These are phyloP conservation scores for Alternaria arborescens DNA, from an alignment of 2,329 filamentous ascomycete genomes.

Conservation along the genomic window DNA sequence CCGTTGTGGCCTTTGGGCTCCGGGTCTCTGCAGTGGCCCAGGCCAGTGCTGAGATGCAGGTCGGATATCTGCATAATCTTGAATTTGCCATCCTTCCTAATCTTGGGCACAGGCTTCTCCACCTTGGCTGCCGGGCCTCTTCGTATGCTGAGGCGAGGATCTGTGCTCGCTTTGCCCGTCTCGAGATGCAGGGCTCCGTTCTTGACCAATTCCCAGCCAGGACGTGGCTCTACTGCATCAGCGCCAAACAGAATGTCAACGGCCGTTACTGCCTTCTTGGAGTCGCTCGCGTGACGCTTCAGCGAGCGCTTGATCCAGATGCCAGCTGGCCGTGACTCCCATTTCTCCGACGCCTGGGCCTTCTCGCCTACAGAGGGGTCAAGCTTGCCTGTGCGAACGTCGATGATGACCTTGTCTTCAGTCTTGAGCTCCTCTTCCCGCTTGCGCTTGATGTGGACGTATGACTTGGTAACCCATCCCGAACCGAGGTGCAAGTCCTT, in stretches of 20 bases:
- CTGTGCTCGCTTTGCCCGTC: conserved; percentile 66
- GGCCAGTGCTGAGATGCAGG: conserved; percentile 88
- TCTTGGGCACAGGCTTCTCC: conserved; percentile 76
- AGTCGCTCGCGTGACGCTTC: conserved; percentile 77
- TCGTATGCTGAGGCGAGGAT: conserved; percentile 79
- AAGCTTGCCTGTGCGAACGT: conserved; percentile 76
- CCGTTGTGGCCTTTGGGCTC: conserved; percentile 76
- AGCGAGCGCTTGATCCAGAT: conserved; percentile 83
- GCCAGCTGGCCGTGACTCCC: conserved; percentile 80
- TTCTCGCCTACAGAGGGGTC: conserved; percentile 70
- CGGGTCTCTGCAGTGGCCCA: conserved; percentile 86
- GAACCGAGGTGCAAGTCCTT: conserved; percentile 86
- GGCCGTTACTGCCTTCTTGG: conserved; percentile 76
- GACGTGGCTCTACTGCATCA: conserved; percentile 88
- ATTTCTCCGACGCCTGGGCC: conserved; percentile 67
- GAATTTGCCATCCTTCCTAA: conserved; percentile 89
- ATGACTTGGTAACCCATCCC: conserved; percentile 78
- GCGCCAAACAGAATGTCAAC: conserved; percentile 89
- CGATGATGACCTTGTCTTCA: conserved; percentile 80
- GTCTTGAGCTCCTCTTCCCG: conserved; percentile 81
- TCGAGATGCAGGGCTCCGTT: conserved; percentile 72
- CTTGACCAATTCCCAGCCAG: conserved; percentile 82
- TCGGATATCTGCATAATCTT: conserved; percentile 98
- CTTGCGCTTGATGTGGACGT: conserved; percentile 82
- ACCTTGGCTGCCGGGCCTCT: conserved; percentile 71